Base-by-base conservation (phyloP, 1,284 basidiomycete species). In the Chalciporus sp. region DNA sequence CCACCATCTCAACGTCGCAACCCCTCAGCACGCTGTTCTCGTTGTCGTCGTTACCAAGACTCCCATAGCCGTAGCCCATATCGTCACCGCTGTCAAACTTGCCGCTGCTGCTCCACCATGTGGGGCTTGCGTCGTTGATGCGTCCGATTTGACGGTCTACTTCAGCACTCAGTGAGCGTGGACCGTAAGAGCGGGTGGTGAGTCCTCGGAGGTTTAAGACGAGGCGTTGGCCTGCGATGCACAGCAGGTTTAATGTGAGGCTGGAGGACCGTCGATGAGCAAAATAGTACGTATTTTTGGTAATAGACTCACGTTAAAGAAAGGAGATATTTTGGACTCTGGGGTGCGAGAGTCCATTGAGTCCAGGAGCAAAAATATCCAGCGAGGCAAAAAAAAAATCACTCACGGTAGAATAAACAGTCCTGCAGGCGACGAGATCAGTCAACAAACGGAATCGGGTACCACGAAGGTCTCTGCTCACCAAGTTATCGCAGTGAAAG, bases 161-260 rank as follows among this genome's bases (percentile, higher is more conserved):
- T 39, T 57, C 56, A 10, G 39, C 29, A 6, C 55, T 57, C 17
- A 58, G 31, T 12, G 47, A 37, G 31, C 57, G 45, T 2, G 43
- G 44, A 9, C 42, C 6, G n/a, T 58, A 58, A 10, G 56, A 29
- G 7, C 48, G 57, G 19, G 35, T 45, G 10, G 19, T 27, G 14
- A 58, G 37, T 26, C 56, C 48, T 12, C 55, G 35, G 14, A 58
- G 42, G 29, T 57, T 58, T 26, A 58, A 29, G 35, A 59, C 58
- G 14, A 59, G 58, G 27, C 57, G 52, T 14, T 58, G 57, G 9
- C 57, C 58, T 1, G 46, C 42, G 4, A 55, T 40, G 14, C 51
- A 58, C 28, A 59, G 49, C 11, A 59, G 17, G 12, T 57, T 57
- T 28, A 35, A 27, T 20, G 45, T 33, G n/a, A 59, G 45, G 26